A percentile compares a stretch with the other conserved stretches of the same genome.
Evolutionary conservation across 2,329 filamentous ascomycete species (phyloP).

Genomic region (Lomentospora prolificans): DNA sequence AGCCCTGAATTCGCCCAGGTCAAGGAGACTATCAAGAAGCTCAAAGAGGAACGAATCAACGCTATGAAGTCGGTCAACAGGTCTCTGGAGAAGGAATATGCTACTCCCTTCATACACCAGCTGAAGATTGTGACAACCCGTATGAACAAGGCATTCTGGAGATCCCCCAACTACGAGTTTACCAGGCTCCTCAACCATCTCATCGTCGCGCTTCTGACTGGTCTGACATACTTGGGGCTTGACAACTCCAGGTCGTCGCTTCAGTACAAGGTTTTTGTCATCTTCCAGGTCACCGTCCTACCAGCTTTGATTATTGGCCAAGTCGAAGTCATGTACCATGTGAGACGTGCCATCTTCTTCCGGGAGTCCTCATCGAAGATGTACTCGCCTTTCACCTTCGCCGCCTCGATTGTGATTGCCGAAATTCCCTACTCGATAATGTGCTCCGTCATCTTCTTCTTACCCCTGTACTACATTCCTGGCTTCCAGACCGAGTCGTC

Average conservation of each 20-base stretch:
- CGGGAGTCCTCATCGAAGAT: conserved; percentile 79
- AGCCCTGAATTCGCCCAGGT: conserved; percentile 58
- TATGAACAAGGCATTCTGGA: conserved; percentile 72
- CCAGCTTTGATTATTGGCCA: conserved; percentile 76
- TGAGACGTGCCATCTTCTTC: conserved; percentile 74
- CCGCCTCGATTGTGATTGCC: conserved; percentile 65
- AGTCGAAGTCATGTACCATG: conserved; percentile 70
- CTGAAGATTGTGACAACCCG: conserved; percentile 64
- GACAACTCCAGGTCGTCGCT: conserved; percentile 66
- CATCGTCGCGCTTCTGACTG: conserved; percentile 66
- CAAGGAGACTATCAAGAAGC: conserved; percentile 55
- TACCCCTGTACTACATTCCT: conserved; percentile 78
- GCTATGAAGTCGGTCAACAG: conserved; percentile 32
- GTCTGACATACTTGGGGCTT: conserved; percentile 69
- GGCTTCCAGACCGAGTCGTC: conserved; percentile 54
- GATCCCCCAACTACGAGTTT: conserved; percentile 81
- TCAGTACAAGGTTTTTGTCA: conserved; percentile 80
- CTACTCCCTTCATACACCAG: conserved; percentile 71
- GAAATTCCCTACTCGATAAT: conserved; percentile 78
- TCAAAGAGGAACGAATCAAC: conserved; percentile 50
- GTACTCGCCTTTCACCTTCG: conserved; percentile 73
- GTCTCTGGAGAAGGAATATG: conserved; percentile 63
- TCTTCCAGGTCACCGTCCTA: conserved; percentile 81
- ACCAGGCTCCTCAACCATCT: conserved; percentile 80
- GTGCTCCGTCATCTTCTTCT: conserved; percentile 71